Percentiles rank a stretch among this genome's conserved stretches.
Evolutionary conservation across 805 yeast genomes (phyloP).

Genomic region (Pichia californica): DNA sequence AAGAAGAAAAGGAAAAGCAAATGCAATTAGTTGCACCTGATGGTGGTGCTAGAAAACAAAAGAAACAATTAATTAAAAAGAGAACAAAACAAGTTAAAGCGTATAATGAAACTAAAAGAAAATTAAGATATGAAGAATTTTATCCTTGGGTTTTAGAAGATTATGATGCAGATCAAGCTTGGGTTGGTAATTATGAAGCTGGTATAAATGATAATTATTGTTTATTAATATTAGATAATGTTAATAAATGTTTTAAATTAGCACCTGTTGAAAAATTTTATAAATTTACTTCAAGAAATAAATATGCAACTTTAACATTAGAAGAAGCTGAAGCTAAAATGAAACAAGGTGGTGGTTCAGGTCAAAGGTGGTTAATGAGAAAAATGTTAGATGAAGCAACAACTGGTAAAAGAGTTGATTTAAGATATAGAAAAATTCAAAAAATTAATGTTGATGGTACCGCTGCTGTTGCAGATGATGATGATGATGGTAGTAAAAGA

Average conservation of each 20-base stretch:
- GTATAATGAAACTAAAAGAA: conserved; percentile 76
- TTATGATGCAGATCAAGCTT: conserved; percentile 87
- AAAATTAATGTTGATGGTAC: conserved; percentile 35
- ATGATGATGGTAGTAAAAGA: conserved; percentile 34
- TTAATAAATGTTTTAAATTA: conserved; percentile 72
- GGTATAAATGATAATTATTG: conserved; percentile 80
- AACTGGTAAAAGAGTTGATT: conserved; percentile 46
- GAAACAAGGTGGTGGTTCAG: conserved; percentile 58
- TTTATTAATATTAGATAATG: conserved; percentile 74
- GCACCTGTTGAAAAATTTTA: conserved; percentile 94
- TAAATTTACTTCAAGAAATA: conserved; percentile 87
- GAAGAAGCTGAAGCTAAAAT: conserved; percentile 96
- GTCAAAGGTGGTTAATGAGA: conserved; percentile 94
- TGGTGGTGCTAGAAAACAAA: conserved; percentile 74
- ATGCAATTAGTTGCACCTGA: conserved; percentile 83
- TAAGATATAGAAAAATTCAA: conserved; percentile 37
- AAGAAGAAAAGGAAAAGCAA: conserved; percentile 36
- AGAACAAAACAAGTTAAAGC: conserved; percentile 81
- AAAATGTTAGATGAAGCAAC: conserved; percentile 66
- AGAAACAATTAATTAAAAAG: conserved; percentile 54
- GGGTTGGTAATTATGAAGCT: conserved; percentile 95
- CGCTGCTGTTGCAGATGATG: conserved; percentile 12
- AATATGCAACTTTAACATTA: conserved; percentile 84
- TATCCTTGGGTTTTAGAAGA: conserved; percentile 99
- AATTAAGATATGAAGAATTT: conserved; percentile 87